These are phyloP conservation scores for Sporothrix humicola DNA, from an alignment of 2,329 filamentous ascomycete genomes.

Conservation along the genomic window DNA sequence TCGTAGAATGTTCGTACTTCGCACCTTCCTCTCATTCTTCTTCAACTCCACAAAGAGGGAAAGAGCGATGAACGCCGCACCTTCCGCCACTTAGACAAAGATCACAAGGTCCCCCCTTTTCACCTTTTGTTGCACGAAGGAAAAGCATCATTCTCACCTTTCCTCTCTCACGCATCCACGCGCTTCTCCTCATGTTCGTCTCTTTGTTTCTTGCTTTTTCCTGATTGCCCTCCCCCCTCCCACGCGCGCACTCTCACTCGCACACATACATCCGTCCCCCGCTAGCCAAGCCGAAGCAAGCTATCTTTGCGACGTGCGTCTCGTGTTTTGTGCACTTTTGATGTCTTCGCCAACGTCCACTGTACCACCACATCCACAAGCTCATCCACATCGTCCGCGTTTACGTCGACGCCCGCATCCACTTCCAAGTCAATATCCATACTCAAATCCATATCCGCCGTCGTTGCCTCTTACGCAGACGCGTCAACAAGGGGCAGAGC, in stretches of 20 bases:
- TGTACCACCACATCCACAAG: conserved; percentile 1
- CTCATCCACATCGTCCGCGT: not conserved
- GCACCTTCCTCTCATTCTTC: not conserved
- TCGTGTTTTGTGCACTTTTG: conserved; percentile 15
- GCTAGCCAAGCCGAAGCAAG: conserved; percentile 21
- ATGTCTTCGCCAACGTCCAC: conserved; percentile 8
- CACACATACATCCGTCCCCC: conserved; percentile 1
- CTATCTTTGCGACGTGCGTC: conserved; percentile 1
- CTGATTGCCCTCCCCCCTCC: not conserved
- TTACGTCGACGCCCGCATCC: not conserved
- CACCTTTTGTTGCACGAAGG: not conserved
- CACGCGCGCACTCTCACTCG: not conserved
- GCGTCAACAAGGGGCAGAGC: conserved; percentile 20
- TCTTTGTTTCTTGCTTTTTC: conserved; percentile 3
- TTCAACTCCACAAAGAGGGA: conserved; percentile 17
- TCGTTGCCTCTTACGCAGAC: not conserved
- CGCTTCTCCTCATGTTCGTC: not conserved
- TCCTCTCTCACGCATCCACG: not conserved
- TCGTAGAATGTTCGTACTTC: conserved; percentile 10
- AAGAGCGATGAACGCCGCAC: conserved; percentile 8
- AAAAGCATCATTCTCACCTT: conserved; percentile 4
- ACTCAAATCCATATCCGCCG: not conserved
- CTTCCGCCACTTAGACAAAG: conserved; percentile 7
- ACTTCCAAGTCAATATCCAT: not conserved
- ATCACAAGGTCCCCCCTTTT: conserved; percentile 21